Conservation (phyloP, 2,329 filamentous ascomycete genomes). For the Fusarium nurragi region DNA sequence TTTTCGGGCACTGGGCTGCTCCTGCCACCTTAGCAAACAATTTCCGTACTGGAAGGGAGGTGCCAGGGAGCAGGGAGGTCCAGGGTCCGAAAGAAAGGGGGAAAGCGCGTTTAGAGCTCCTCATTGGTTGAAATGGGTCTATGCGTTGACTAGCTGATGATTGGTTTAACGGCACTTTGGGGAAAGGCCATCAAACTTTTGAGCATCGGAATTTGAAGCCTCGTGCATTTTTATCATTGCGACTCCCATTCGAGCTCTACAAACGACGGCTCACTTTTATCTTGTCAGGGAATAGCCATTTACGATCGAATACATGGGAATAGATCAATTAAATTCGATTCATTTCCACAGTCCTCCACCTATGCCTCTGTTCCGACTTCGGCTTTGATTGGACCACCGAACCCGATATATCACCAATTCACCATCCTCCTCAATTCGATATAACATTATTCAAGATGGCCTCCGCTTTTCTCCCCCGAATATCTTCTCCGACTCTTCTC, state of each 20-base stretch:
- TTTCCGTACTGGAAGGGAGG: slow-evolving; percentile 56
- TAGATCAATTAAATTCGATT: not conserved
- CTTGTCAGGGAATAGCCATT: not conserved
- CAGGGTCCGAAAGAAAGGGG: slow-evolving; percentile 56
- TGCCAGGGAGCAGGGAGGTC: slow-evolving; percentile 44
- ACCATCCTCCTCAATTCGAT: slow-evolving; percentile 14
- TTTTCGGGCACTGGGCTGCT: slow-evolving; percentile 52
- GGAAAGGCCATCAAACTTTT: slow-evolving; percentile 48
- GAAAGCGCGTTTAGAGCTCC: slow-evolving; percentile 49
- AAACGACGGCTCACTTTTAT: slow-evolving; percentile 21
- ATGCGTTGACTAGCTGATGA: slow-evolving; percentile 47
- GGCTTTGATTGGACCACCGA: slow-evolving; percentile 16
- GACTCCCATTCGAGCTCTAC: slow-evolving; percentile 31
- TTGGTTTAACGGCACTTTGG: slow-evolving; percentile 44
- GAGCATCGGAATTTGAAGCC: slow-evolving; percentile 38
- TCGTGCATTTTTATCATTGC: slow-evolving; percentile 38
- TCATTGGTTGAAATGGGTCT: slow-evolving; percentile 45
- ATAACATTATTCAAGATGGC: slow-evolving; percentile 54
- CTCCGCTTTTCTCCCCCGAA: slow-evolving; percentile 65
- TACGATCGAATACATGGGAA: slow-evolving; percentile 12
- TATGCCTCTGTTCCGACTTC: not conserved
- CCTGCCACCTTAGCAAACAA: slow-evolving; percentile 58
- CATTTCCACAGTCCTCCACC: not conserved
- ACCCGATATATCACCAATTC: slow-evolving; percentile 14
- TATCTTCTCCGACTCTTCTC: slow-evolving; percentile 55